Base-by-base conservation (phyloP, 495 filamentous ascomycete genomes). In the Oidiodendron maius region DNA sequence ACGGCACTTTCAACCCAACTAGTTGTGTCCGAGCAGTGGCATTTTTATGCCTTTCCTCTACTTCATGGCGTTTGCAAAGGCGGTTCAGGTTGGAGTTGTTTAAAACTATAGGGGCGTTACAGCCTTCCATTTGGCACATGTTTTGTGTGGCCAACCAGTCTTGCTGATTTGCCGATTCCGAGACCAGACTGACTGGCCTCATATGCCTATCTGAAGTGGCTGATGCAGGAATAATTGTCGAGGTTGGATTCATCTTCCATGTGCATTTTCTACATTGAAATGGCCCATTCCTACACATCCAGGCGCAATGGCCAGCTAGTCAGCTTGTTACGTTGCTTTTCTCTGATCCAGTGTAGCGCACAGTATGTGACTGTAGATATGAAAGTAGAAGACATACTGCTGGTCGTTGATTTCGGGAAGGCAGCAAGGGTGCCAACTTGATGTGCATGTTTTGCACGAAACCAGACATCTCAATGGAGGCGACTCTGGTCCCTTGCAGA, bases 381-480 rank as follows among this genome's bases (percentile, higher is more conserved):
- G 20, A 16, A 9, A 34, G 23, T 23, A 12, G 20, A n/a, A 6
- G 17, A 15, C 53, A 1, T 44, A 21, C 12, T 46, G 11, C 15
- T 4, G 16, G n/a, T 52, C 40, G 11, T 24, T 5, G 17, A 54
- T 35, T 0, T 12, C 22, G 4, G 55, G 50, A 17, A 40, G 37
- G 44, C 55, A 58, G 18, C 18, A 40, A 9, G 23, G 26, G 38
- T 58, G 55, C 28, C 30, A 54, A 6, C 16, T 21, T 11, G 28
- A 9, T 36, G 30, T 40, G 36, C 55, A 58, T 15, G 18, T 13
- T 3, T 17, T 20, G 26, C 56, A 59, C 30, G 15, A 11, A 3
- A 59, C 22, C n/a, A 59, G 24, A 9, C 30, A 28, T 2, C 46
- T 49, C 13, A 16, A 21, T 16, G 40, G 38, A 5, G 21, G 16